phyloP scores from a whole-genome alignment of 2,329 filamentous ascomycete species.

The Hirsutella thompsonii region DNA sequence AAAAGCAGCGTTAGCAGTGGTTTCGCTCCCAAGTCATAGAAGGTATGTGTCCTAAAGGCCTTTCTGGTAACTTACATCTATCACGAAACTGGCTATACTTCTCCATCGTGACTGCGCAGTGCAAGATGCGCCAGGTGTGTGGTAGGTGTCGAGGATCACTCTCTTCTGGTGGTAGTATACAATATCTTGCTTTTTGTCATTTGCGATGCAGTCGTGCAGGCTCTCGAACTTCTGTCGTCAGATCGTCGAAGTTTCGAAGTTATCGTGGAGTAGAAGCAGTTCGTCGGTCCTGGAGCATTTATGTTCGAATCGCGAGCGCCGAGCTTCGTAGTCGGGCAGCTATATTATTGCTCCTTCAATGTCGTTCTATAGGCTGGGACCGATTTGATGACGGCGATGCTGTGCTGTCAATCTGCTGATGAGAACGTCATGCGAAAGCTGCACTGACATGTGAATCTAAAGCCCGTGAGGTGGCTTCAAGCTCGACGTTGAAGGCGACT shows the following conservation, averaged over 20 bases:
- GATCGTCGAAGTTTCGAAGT: no score
- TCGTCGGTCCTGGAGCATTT: no score
- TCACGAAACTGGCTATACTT: conserved; percentile 91
- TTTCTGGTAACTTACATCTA: conserved; percentile 66
- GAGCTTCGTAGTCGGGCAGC: not conserved
- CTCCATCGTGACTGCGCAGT: conserved; percentile 56
- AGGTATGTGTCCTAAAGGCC: no score
- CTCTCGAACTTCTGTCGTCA: no score
- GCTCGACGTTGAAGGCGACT: not conserved
- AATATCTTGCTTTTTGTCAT: no score
- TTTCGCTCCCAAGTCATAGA: no score
- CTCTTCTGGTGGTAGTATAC: no score
- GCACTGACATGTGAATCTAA: not conserved
- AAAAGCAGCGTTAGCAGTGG: not conserved
- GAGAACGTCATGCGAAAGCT: not conserved
- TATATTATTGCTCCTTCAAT: not conserved
- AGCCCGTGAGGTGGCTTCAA: not conserved
- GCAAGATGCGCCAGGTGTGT: no score
- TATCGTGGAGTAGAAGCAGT: no score
- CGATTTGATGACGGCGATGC: not conserved
- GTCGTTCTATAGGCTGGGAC: not conserved
- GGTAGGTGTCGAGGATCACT: no score
- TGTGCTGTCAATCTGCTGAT: not conserved
- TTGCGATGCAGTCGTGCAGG: not conserved
- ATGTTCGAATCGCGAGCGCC: no score